Conservation (phyloP, 805 yeast species). For the Kregervanrija pseudodelftensis region DNA sequence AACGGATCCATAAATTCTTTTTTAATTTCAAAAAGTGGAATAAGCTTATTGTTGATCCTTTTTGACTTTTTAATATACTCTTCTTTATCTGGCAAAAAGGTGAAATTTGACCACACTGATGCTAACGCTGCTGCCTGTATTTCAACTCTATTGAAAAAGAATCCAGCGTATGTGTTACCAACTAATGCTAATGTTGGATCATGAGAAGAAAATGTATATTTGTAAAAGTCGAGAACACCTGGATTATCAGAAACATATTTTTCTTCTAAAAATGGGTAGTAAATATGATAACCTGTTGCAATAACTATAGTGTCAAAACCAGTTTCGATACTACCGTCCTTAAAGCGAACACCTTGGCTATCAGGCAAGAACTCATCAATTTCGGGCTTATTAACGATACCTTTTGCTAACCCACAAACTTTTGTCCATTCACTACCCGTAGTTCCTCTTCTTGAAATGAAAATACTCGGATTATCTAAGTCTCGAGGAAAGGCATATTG, state of each 20-base stretch:
- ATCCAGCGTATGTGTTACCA: slow-evolving; percentile 36
- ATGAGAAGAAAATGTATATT: slow-evolving; percentile 30
- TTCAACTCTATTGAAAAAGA: slow-evolving; percentile 44
- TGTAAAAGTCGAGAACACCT: slow-evolving; percentile 13
- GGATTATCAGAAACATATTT: slow-evolving; percentile 6
- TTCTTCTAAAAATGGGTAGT: slow-evolving; percentile 33
- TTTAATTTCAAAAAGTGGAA: slow-evolving; percentile 1
- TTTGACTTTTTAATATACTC: slow-evolving; percentile 30
- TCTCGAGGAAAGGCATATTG: slow-evolving; percentile 27
- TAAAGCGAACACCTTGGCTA: slow-evolving; percentile 19
- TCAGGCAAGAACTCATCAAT: slow-evolving; percentile 14
- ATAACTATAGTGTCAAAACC: slow-evolving; percentile 36
- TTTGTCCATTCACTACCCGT: slow-evolving; percentile 8
- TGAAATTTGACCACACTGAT: slow-evolving; percentile 45
- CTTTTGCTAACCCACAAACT: slow-evolving; percentile 8
- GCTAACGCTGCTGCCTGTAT: slow-evolving; percentile 45
- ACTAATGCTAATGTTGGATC: slow-evolving; percentile 39
- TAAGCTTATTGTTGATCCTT: not conserved
- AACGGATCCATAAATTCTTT: slow-evolving; percentile 12
- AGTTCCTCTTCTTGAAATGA: slow-evolving; percentile 11
- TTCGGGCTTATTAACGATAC: slow-evolving; percentile 13
- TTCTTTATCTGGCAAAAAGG: slow-evolving; percentile 32
- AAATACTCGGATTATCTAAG: slow-evolving; percentile 21
- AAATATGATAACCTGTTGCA: slow-evolving; percentile 45
- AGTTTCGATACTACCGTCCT: slow-evolving; percentile 26